Percentiles rank a stretch among this genome's conserved stretches.
These are phyloP conservation scores for Solanum dulcamara DNA, from an alignment of 257 asterid species.

Conservation along the genomic window DNA sequence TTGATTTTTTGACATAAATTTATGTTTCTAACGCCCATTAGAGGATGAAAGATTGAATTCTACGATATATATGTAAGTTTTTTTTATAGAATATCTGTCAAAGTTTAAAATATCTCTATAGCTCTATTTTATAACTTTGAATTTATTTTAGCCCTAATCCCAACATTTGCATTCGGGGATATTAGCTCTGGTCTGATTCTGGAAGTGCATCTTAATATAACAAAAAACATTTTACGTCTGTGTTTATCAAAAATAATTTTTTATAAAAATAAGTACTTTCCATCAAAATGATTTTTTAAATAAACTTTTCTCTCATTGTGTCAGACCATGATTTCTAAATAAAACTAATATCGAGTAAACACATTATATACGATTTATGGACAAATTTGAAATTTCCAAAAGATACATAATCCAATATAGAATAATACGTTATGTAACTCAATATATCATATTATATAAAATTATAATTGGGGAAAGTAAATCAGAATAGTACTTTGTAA, in stretches of 20 bases:
- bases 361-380: neutral
- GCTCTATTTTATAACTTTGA: neutral
- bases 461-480: neutral
- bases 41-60: neutral
- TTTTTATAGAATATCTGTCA: neutral
- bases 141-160: neutral
- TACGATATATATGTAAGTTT: neutral
- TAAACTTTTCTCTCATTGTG: neutral
- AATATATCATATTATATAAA: neutral
- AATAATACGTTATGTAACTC: neutral
- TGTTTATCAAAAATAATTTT: too few species aligned
- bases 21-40: neutral
- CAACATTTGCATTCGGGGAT: neutral
- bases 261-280: neutral
- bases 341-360: neutral
- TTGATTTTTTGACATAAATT: neutral
- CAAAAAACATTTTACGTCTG: neutral
- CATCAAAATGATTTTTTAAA: too few species aligned
- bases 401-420: neutral
- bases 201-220: too few species aligned
- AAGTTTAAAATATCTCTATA: neutral
- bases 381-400: too few species aligned
- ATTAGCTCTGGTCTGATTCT: neutral
- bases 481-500: neutral
- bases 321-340: too few species aligned